phyloP scores from a whole-genome alignment of 2,329 filamentous ascomycete genomes.

The Penicillium oxalicum region DNA sequence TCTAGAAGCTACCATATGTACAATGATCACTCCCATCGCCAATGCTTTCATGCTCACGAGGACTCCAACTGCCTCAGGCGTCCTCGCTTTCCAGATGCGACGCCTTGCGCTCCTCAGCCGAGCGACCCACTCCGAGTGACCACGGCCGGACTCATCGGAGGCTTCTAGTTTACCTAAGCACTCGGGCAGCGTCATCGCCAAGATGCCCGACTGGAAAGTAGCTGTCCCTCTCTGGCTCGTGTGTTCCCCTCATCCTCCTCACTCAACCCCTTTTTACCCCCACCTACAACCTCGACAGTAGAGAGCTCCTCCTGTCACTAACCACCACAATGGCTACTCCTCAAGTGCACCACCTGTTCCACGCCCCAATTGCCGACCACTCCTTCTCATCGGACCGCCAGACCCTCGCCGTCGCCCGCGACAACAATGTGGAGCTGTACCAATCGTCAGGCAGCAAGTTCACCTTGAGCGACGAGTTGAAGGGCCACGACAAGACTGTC shows the following conservation, averaged over 20 bases:
- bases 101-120: too few species aligned
- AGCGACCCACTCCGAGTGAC: too few species aligned
- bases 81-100: too few species aligned
- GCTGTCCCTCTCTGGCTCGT: conserved; percentile 4
- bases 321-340: conserved; percentile 65
- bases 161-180: conserved; percentile 12
- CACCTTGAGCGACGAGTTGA: conserved; percentile 82
- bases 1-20: too few species aligned
- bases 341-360: conserved; percentile 95
- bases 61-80: too few species aligned
- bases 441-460: conserved; percentile 65
- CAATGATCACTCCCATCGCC: too few species aligned
- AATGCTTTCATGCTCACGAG: too few species aligned
- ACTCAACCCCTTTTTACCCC: conserved; percentile 3
- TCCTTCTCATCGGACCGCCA: conserved; percentile 91
- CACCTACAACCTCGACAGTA: conserved; percentile 62
- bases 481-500: conserved; percentile 94
- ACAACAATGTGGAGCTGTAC: conserved; percentile 87
- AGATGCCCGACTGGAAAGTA: neutral
- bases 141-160: too few species aligned
- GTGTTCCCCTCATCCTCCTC: conserved; percentile 5
- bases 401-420: conserved; percentile 83
- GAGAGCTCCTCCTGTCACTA: conserved; percentile 92
- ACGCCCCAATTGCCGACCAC: conserved; percentile 93
- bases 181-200: conserved; percentile 16